A percentile compares a stretch with the other conserved stretches of the same genome.
Evolutionary conservation across 148 eudicot species (phyloP).

Genomic region (Linanthus parryae): DNA sequence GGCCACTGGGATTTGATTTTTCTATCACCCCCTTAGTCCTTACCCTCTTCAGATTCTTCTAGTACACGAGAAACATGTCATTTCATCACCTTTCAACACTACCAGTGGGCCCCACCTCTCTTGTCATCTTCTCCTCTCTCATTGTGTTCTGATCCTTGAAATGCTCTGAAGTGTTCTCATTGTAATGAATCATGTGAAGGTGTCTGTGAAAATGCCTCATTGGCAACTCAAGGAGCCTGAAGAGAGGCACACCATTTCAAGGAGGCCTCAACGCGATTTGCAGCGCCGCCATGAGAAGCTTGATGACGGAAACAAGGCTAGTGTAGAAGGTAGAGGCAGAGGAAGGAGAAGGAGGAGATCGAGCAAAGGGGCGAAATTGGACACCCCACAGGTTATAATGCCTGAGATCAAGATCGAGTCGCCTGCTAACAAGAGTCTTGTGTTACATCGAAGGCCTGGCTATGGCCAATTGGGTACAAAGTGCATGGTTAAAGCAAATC

Average conservation of each 20-base stretch:
- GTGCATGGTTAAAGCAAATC: slow-evolving; percentile 62
- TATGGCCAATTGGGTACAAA: slow-evolving; percentile 56
- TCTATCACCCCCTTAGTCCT: slow-evolving; percentile 10
- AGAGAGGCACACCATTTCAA: slow-evolving; percentile 42
- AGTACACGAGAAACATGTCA: slow-evolving; percentile 9
- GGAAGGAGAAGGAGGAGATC: slow-evolving; percentile 45
- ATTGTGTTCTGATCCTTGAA: background rate
- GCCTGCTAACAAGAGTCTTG: slow-evolving; percentile 31
- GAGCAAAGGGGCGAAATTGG: slow-evolving; percentile 28
- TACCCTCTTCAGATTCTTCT: slow-evolving; percentile 2
- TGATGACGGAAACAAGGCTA: slow-evolving; percentile 12
- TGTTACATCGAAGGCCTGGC: slow-evolving; percentile 50
- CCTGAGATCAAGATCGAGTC: slow-evolving; percentile 20
- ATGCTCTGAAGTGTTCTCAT: background rate
- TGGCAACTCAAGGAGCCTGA: slow-evolving; percentile 45
- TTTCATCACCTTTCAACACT: slow-evolving; percentile 8
- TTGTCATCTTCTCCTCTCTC: background rate
- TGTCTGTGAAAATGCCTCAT: slow-evolving; percentile 38
- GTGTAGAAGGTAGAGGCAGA: slow-evolving; percentile 31
- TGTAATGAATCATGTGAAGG: slow-evolving; percentile 6
- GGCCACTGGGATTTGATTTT: slow-evolving; percentile 21
- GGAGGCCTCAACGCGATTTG: slow-evolving; percentile 45
- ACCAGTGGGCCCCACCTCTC: background rate
- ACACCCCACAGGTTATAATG: slow-evolving; percentile 22
- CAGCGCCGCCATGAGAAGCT: slow-evolving; percentile 18